Conservation (phyloP, 225 moss, liverwort and hornwort genomes). For the Ulota crispa region DNA sequence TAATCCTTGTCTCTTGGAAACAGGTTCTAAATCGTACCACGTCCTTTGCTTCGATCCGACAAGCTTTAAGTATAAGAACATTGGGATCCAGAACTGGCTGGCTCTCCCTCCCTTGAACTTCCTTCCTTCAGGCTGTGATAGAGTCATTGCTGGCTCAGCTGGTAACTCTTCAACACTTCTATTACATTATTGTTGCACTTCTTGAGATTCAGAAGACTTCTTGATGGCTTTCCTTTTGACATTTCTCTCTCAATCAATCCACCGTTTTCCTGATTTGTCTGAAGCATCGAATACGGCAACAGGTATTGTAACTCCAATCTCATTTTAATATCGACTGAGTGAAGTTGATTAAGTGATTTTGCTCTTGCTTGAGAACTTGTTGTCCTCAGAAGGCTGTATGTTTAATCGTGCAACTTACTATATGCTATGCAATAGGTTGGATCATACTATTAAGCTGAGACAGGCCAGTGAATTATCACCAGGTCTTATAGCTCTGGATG, state of each 20-base stretch:
- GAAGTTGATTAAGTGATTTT: background rate
- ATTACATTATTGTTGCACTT: background rate
- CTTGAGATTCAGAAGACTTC: background rate
- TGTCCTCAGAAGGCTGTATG: background rate
- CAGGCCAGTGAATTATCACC: conserved; percentile 15
- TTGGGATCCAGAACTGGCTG: conserved; percentile 35
- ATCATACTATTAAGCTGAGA: conserved; percentile 20
- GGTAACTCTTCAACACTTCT: conserved; percentile 31
- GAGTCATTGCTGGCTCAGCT: conserved; percentile 59
- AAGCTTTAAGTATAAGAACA: conserved; percentile 12
- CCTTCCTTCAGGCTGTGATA: conserved; percentile 48
- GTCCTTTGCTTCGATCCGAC: conserved; percentile 37
- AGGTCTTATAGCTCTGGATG: conserved; percentile 55
- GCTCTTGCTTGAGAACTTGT: background rate
- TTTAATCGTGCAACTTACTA: background rate
- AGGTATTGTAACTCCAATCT: background rate
- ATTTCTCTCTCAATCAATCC: background rate
- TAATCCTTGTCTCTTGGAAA: conserved; percentile 45
- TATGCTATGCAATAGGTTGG: conserved; percentile 19
- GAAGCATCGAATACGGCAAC: background rate
- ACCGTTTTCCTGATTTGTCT: background rate
- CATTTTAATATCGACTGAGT: background rate
- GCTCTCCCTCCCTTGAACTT: conserved; percentile 59
- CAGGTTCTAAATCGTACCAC: conserved; percentile 44
- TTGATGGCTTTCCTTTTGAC: background rate